Evolutionary conservation across 495 filamentous ascomycete species (phyloP), one percentile per base, ranked within the genome.

Genomic region (Penicillium canescens): DNA sequence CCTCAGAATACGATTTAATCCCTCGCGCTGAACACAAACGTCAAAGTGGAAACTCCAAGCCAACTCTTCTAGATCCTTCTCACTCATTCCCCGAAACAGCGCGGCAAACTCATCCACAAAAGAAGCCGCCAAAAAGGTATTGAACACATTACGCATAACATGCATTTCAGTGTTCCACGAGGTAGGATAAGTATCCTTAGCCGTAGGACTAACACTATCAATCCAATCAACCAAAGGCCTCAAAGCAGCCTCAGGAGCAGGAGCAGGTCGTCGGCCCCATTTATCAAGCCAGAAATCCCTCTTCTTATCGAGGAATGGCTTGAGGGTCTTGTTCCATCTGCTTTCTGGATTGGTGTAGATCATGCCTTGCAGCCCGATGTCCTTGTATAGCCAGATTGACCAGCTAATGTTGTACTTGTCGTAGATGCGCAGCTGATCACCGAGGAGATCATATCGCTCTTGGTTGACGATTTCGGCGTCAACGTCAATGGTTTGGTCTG

Each of bases 321-420:
- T 43, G 41, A 84, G 68, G 0, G 75, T 70, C 36, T 68, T 68
- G 59, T 81, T 82, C 62, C 78, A 86, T 24, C 69, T 63, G 41
- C 72, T 75, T 33, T 74, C 44, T 0, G 80, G 77, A 43, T 63
- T 66, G 7, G 76, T 68, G 50, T 83, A 72, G 11, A 85, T 71
- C 82, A 87, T 85, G 14, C 84, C 84, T 63, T 86, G 83, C 40
- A 80, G 74, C 4, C 82, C 83, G 52, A 87, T 82, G 52, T 88
- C 83, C 46, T 86, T 86, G 67, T 86, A 87, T 0, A 82, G 62
- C 84, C 83, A 87, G 60, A 87, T 86, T 38, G 70, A 78, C 84
- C 83, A 87, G 55, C 71, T 69, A 46, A 85, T 80, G 46, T 74
- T 59, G 42, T 81, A 71, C 49, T 81, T 72, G 26, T 78, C 73